Evolutionary conservation across 768 basidiomycete species (phyloP), one percentile per base, ranked within the genome.

Genomic region (Mycena rebaudengoi): DNA sequence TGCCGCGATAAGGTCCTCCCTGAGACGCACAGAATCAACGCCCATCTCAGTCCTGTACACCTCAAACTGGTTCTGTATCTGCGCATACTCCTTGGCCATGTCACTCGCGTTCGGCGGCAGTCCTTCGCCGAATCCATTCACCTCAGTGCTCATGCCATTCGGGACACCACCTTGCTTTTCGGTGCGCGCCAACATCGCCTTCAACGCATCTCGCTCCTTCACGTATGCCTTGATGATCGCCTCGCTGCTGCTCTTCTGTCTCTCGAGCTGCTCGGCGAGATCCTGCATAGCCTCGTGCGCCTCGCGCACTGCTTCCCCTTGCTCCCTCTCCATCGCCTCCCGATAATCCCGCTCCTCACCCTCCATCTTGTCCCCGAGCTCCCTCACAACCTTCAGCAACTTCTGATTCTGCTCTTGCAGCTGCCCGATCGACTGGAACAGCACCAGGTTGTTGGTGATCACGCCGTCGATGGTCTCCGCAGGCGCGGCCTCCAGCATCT

Each of bases 381-480:
- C 91, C 18, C 96, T 84, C 13, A 91, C 89, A 67, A 97, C 88
- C 75, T 86, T 89, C 46, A 99, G 81, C 23, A 98, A 79, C 69
- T 91, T 92, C 80, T 94, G 91, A 74, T 99, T 99, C 78, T 97
- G 96, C 40, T 89, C 86, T 71, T 98, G 96, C n/a, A 99, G 79
- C 13, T 85, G 82, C 14, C 86, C 83, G 53, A 98, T 85, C 0
- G 89, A 91, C 43, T 84, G 84, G 88, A 95, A 99, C 32, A 93
- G 84, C 25, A 98, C 92, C 20, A 99, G 86, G 69, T 95, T 86
- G 70, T 92, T 92, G 18, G 93, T 91, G 75, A 99, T 96, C 65
- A 98, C 87, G 2, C 85, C 83, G 59, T 95, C 89, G 13, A 91
- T 90, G 65, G 88, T 86, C 46, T 85, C 78, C 2, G 83, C 84